These are phyloP conservation scores for Escallonia rubra DNA, from an alignment of 129 eudicot genomes.

Conservation along the genomic window DNA sequence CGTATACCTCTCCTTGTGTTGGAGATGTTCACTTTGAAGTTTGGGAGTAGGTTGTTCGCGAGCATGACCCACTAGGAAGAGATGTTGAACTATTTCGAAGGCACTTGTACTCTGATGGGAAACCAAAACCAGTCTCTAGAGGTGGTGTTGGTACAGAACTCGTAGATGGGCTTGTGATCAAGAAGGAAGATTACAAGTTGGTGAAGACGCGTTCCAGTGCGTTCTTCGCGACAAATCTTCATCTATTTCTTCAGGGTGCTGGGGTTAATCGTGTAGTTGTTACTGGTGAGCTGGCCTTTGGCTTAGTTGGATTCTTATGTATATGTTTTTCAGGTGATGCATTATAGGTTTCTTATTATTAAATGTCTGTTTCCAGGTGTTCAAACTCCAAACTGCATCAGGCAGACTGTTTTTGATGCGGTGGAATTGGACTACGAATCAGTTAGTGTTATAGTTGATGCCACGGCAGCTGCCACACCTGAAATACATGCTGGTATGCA, in stretches of 20 bases:
- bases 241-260: slow-evolving; percentile 63
- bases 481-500: slow-evolving; percentile 50
- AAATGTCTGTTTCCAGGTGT: slow-evolving; percentile 46
- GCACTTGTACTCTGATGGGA: slow-evolving; percentile 52
- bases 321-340: no score
- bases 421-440: slow-evolving; percentile 57
- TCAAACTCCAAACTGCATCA: slow-evolving; percentile 80
- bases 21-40: no score
- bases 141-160: slow-evolving; percentile 77
- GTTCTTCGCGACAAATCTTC: slow-evolving; percentile 75
- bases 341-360: no score
- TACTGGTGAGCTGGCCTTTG: slow-evolving; percentile 41
- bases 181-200: slow-evolving; percentile 76
- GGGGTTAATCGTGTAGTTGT: slow-evolving; percentile 61
- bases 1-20: background rate
- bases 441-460: slow-evolving; percentile 55
- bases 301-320: no score
- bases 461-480: slow-evolving; percentile 65
- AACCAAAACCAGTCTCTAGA: slow-evolving; percentile 74
- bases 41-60: slow-evolving; percentile 73
- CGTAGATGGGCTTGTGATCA: slow-evolving; percentile 68
- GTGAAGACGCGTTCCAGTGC: slow-evolving; percentile 93
- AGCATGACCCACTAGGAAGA: slow-evolving; percentile 92
- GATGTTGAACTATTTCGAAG: slow-evolving; percentile 86
- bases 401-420: slow-evolving; percentile 68